These are phyloP conservation scores for Coemansia sp. DNA, from an alignment of 192 early-diverging fungal genomes.

Conservation along the genomic window DNA sequence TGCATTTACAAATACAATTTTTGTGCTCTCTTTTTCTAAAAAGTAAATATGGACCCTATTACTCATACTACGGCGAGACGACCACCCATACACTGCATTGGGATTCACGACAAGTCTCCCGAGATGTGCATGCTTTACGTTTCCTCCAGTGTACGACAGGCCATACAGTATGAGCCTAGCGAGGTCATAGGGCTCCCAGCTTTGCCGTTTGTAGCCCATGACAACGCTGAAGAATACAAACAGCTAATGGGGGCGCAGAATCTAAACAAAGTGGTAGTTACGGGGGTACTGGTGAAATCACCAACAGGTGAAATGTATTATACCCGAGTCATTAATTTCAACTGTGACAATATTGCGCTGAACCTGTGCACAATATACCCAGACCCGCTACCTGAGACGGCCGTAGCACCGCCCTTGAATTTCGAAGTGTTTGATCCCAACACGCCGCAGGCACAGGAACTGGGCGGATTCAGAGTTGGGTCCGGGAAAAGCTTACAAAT, in stretches of 20 bases:
- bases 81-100: conserved; percentile 11
- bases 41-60: background rate
- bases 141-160: conserved; percentile 19
- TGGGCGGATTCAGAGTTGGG: background rate
- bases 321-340: conserved; percentile 24
- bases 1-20: background rate
- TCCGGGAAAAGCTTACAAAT: background rate
- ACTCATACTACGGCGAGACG: background rate
- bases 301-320: background rate
- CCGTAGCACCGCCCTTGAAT: background rate
- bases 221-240: conserved; percentile 12
- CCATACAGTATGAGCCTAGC: conserved; percentile 9
- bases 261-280: conserved; percentile 9
- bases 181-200: conserved; percentile 12
- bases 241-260: background rate
- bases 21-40: background rate
- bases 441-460: background rate
- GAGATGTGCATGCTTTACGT: conserved; percentile 37
- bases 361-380: conserved; percentile 12
- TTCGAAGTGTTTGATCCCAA: background rate
- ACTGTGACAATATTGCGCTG: conserved; percentile 29
- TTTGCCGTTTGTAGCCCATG: conserved; percentile 10
- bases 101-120: conserved; percentile 35
- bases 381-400: background rate
- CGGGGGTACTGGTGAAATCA: background rate